Base-by-base conservation (phyloP, 345 rosid genomes). In the Eucalyptus albens region DNA sequence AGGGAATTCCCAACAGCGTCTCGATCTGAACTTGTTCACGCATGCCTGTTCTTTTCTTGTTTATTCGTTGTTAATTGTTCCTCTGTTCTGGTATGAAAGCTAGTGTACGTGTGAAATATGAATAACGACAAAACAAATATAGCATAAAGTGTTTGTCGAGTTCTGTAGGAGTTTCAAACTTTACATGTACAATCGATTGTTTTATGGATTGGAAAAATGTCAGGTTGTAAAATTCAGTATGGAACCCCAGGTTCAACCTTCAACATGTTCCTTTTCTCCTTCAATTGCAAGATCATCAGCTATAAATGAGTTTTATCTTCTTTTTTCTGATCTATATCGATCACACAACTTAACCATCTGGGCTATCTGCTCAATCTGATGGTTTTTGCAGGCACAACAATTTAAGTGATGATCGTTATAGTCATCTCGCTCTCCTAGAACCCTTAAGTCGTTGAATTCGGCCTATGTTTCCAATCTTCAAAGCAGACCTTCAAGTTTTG, bases 1-100 rank as follows among this genome's bases (percentile, higher is more conserved):
- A 60, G 89, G 92, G 92, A 11, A 89, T 91, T 86, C 92, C 92
- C 9, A 87, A 87, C 80, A 91, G 92, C 69, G 65, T 89, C 56
- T 51, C 90, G 50, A 83, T 85, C 42, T 91, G 27, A 89, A 21
- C 67, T 44, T 47, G 22, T 21, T 0, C 50, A 40, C 29, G 29
- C 29, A 1, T 27, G 13, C 86, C 86, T 27, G 49, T 27, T 26
- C 86, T 40, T 40, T 82, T 47, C 37, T n/a, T 15, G 37, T 65
- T 65, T 65, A 3, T 65, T 65, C 19, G 67, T 60, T 27, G 37
- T 29, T 65, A 14, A n/a, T 17, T 65, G 31, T 65, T 65, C 77
- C 33, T 65, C 15, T 65, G 72, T 65, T n/a, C 37, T n/a, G 2
- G 77, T 6, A n/a, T 4, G 77, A 15, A 65, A 65, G 37, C 9